These are phyloP conservation scores for Fusarium vanettenii DNA, from an alignment of 2,329 filamentous ascomycete genomes.

Conservation along the genomic window DNA sequence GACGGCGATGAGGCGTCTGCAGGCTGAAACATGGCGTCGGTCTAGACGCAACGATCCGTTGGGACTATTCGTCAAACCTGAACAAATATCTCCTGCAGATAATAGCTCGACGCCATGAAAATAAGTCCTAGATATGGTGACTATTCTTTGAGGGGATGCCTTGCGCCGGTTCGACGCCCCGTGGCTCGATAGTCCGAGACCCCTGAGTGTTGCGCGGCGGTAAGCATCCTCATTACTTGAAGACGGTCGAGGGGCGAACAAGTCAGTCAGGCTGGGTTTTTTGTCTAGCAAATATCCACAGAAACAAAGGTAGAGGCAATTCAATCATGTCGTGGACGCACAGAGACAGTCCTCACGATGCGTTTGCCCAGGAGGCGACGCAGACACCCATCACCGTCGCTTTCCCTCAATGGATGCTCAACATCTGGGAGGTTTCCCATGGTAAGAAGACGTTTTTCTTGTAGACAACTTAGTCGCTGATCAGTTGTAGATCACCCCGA, in stretches of 20 bases:
- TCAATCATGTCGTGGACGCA: constrained; percentile 48
- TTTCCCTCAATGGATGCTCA: constrained; percentile 43
- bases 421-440: constrained; percentile 41
- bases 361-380: constrained; percentile 40
- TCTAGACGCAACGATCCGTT: constrained; percentile 25
- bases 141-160: not conserved
- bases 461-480: constrained; percentile 1
- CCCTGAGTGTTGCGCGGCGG: not conserved
- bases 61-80: not conserved
- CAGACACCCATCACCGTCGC: constrained; percentile 27
- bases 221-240: not conserved
- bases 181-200: not conserved
- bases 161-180: constrained; percentile 1
- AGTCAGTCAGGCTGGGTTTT: not conserved
- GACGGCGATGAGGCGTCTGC: constrained; percentile 13
- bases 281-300: not conserved
- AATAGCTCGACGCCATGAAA: constrained; percentile 3
- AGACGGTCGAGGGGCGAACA: constrained; percentile 4
- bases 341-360: constrained; percentile 38
- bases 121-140: constrained; percentile 4
- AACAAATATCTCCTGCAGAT: not conserved
- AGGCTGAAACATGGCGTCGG: constrained; percentile 37
- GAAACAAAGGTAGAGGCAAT: no score
- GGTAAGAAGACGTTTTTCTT: constrained; percentile 7
- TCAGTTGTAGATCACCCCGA: constrained; percentile 33